Conservation (phyloP, 2,329 filamentous ascomycete species). For the Diaporthe ilicicola region DNA sequence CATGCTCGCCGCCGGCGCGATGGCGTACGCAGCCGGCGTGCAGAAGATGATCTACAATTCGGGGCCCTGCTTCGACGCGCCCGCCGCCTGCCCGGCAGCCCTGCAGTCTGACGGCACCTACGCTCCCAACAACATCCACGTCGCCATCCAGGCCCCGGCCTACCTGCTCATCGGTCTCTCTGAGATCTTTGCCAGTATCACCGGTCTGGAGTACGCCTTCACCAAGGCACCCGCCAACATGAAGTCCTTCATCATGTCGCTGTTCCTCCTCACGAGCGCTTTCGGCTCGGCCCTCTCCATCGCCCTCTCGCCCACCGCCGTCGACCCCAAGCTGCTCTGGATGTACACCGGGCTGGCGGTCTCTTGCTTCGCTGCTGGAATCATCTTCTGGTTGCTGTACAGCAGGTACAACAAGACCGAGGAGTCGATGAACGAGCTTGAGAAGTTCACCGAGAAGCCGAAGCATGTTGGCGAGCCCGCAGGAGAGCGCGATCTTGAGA, state of each 20-base stretch:
- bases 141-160: conserved; percentile 31
- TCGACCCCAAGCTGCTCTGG: conserved; percentile 32
- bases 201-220: conserved; percentile 31
- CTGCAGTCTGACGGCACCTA: conserved; percentile 26
- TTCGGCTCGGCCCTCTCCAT: conserved; percentile 31
- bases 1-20: conserved; percentile 38
- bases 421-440: conserved; percentile 32
- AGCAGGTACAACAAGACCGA: conserved; percentile 30
- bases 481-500: conserved; percentile 3
- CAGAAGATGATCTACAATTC: conserved; percentile 34
- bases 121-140: conserved; percentile 29
- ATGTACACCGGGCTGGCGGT: conserved; percentile 30
- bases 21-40: conserved; percentile 31
- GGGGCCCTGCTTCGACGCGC: conserved; percentile 29
- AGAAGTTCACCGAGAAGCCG: conserved; percentile 28
- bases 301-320: conserved; percentile 30
- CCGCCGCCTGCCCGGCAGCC: conserved; percentile 28
- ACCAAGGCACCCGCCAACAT: conserved; percentile 33
- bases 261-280: conserved; percentile 33
- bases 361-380: conserved; percentile 26
- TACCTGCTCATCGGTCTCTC: conserved; percentile 33
- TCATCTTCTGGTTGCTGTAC: conserved; percentile 31
- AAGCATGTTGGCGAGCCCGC: conserved; percentile 3
- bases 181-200: conserved; percentile 33
- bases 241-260: conserved; percentile 34